These are phyloP conservation scores for Ceratobasidium sp. DNA, from an alignment of 1,284 basidiomycete species.

Conservation along the genomic window DNA sequence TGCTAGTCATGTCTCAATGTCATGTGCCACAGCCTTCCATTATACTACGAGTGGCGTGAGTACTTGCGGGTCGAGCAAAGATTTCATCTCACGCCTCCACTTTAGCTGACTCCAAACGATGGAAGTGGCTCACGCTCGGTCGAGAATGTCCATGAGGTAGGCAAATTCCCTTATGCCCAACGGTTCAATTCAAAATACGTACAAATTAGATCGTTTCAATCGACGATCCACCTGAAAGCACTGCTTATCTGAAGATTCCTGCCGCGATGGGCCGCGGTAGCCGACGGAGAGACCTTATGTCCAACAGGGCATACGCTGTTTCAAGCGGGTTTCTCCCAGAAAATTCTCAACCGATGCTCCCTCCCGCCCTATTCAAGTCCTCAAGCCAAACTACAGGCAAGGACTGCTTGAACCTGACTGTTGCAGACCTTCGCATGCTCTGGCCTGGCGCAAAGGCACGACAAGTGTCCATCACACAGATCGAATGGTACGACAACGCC, in stretches of 20 bases:
- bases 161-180: neutral
- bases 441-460: slow-evolving; percentile 2
- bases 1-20: slow-evolving; percentile 15
- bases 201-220: slow-evolving; percentile 2
- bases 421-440: neutral
- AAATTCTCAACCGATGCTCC: neutral
- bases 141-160: slow-evolving; percentile 1
- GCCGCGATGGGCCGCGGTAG: neutral
- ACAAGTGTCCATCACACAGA: slow-evolving; percentile 12
- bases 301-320: neutral
- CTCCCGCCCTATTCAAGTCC: neutral
- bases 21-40: slow-evolving; percentile 1
- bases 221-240: slow-evolving; percentile 3
- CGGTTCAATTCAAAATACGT: neutral
- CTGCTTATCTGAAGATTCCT: neutral
- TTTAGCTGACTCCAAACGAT: neutral
- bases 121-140: neutral
- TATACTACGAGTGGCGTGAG: neutral
- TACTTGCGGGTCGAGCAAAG: neutral
- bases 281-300: neutral
- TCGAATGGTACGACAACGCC: slow-evolving; percentile 18
- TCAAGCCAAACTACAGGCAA: neutral
- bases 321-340: neutral
- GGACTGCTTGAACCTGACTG: neutral
- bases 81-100: neutral